Evolutionary conservation across 768 basidiomycete species (phyloP).

Genomic region (Infundibulicybe gibba): DNA sequence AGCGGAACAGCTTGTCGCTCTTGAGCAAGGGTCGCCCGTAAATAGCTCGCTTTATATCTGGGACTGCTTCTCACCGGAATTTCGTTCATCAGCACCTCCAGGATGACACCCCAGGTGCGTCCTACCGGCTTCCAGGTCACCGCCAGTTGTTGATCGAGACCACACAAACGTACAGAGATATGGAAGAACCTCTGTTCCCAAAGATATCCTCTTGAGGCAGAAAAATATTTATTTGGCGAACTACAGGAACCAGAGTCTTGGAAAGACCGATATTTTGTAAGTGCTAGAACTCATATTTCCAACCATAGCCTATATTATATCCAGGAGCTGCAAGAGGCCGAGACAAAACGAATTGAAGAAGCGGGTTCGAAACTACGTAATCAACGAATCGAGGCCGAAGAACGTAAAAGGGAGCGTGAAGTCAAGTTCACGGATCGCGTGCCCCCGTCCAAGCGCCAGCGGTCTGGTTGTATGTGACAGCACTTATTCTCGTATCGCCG

Average conservation of each 20-base stretch:
- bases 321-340: conserved; percentile 54
- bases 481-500: conserved; percentile 7
- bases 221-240: conserved; percentile 38
- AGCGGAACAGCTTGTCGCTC: conserved; percentile 60
- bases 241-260: conserved; percentile 55
- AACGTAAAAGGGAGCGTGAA: conserved; percentile 73
- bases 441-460: conserved; percentile 62
- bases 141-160: neutral
- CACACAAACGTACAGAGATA: conserved; percentile 39
- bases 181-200: conserved; percentile 65
- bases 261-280: conserved; percentile 67
- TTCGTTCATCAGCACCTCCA: conserved; percentile 41
- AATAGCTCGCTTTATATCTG: too few relatives aligned
- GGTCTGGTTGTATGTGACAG: conserved; percentile 47
- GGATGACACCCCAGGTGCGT: conserved; percentile 52
- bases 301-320: conserved; percentile 2
- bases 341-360: conserved; percentile 63
- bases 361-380: conserved; percentile 57
- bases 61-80: too few relatives aligned
- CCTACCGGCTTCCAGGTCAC: conserved; percentile 2
- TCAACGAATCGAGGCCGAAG: conserved; percentile 66
- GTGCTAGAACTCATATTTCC: conserved; percentile 19
- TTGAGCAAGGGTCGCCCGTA: conserved; percentile 73
- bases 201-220: conserved; percentile 51
- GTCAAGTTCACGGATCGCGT: conserved; percentile 71